These are phyloP conservation scores for Hyparrhenia diplandra DNA, from an alignment of 176 grass and related monocot species.

Conservation along the genomic window DNA sequence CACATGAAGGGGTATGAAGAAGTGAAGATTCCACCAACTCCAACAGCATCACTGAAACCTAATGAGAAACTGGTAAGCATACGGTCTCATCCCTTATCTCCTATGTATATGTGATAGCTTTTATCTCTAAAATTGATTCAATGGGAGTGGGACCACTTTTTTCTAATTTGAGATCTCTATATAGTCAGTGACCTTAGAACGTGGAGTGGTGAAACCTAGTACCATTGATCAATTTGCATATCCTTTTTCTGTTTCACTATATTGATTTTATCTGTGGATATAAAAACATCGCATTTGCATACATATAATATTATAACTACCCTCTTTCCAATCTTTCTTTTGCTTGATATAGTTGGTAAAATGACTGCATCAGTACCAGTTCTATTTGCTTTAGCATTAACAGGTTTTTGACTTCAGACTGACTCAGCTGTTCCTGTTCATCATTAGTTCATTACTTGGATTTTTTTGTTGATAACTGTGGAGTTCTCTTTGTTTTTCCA, in stretches of 20 bases:
- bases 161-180: background rate
- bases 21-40: conserved; percentile 90
- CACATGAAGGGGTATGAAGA: conserved; percentile 91
- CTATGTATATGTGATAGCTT: background rate
- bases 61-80: conserved; percentile 84
- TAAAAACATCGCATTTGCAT: background rate
- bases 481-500: conserved; percentile 27
- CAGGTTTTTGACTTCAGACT: background rate
- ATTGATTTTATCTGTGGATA: conserved; percentile 22
- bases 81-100: conserved; percentile 20
- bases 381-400: conserved; percentile 23
- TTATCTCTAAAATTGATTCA: conserved; percentile 7
- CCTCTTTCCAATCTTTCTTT: conserved; percentile 5
- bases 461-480: conserved; percentile 1
- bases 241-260: background rate
- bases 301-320: conserved; percentile 7
- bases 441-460: conserved; percentile 2
- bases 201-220: conserved; percentile 6
- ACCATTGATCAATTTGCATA: background rate
- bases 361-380: background rate
- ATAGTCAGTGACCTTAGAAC: background rate
- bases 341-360: background rate
- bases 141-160: conserved; percentile 18
- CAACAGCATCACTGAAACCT: conserved; percentile 59
- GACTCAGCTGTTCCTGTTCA: background rate